These are phyloP conservation scores for Phytopythium mirpurense DNA, from an alignment of 352 stramenopile species.

Conservation along the genomic window DNA sequence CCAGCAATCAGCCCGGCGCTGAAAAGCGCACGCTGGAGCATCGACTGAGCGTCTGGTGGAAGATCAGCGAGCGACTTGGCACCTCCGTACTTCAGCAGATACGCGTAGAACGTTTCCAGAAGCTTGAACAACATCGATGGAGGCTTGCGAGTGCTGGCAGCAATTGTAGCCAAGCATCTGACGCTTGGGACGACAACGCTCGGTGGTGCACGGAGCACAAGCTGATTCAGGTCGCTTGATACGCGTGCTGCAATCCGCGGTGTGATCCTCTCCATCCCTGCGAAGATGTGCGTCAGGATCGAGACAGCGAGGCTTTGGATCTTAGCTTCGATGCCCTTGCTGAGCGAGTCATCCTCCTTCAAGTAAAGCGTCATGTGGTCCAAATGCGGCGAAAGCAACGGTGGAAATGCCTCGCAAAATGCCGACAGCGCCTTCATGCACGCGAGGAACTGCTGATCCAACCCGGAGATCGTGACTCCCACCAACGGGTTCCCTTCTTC, in stretches of 20 bases:
- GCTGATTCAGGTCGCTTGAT: conserved; percentile 53
- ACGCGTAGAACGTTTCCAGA: conserved; percentile 63
- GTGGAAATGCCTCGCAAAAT: conserved; percentile 68
- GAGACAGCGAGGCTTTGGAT: conserved; percentile 55
- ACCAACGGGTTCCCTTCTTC: conserved; percentile 59
- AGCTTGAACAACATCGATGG: conserved; percentile 48
- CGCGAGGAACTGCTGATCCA: conserved; percentile 58
- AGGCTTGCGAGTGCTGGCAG: conserved; percentile 29
- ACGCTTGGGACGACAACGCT: conserved; percentile 79
- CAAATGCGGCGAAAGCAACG: conserved; percentile 50
- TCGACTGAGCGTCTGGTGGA: conserved; percentile 29
- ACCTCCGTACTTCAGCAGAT: conserved; percentile 42
- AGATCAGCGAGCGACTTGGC: conserved; percentile 28
- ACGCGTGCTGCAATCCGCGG: conserved; percentile 36
- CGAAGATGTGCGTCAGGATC: conserved; percentile 62
- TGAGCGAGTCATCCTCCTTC: conserved; percentile 46
- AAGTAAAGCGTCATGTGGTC: conserved; percentile 75
- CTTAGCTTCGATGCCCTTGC: conserved; percentile 45
- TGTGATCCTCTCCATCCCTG: conserved; percentile 39
- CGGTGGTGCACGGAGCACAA: conserved; percentile 65
- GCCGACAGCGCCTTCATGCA: conserved; percentile 73
- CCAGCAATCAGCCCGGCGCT: conserved; percentile 60
- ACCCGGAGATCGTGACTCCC: conserved; percentile 45
- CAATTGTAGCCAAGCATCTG: conserved; percentile 63
- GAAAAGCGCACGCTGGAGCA: conserved; percentile 75